These are phyloP conservation scores for Perkinsus olseni DNA, from an alignment of 169 alveolate species.

Conservation along the genomic window DNA sequence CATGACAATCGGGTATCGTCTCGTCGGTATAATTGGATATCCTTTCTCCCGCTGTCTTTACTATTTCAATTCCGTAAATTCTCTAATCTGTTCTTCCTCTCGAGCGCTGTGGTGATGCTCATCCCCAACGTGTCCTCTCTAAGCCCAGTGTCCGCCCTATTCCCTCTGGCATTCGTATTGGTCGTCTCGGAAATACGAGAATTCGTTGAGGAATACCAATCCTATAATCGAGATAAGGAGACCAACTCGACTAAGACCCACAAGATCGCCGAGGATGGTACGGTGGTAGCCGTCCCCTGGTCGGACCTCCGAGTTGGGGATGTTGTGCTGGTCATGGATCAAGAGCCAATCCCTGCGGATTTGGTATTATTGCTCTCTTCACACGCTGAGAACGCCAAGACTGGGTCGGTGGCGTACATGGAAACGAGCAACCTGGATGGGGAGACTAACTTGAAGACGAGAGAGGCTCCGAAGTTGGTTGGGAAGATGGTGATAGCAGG, in stretches of 20 bases:
- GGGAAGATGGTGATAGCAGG: not conserved
- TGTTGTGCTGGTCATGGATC: slow-evolving; percentile 62
- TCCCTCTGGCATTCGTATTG: slow-evolving; percentile 76
- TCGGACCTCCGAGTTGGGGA: slow-evolving; percentile 77
- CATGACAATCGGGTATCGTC: not conserved
- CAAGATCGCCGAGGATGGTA: slow-evolving; percentile 48
- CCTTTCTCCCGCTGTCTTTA: not conserved
- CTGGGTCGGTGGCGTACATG: slow-evolving; percentile 69
- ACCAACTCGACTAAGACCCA: slow-evolving; percentile 64
- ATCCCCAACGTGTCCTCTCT: not conserved
- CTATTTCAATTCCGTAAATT: not conserved
- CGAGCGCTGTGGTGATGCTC: not conserved
- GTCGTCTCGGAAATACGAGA: slow-evolving; percentile 77
- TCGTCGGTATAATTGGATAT: not conserved
- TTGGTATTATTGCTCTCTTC: slow-evolving; percentile 63
- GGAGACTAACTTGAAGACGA: slow-evolving; percentile 74
- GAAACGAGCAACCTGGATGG: slow-evolving; percentile 77
- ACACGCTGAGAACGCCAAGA: slow-evolving; percentile 34
- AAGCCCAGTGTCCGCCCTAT: slow-evolving; percentile 18
- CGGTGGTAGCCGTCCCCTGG: slow-evolving; percentile 50
- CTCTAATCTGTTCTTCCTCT: not conserved
- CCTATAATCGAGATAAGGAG: slow-evolving; percentile 66
- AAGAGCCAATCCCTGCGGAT: slow-evolving; percentile 83
- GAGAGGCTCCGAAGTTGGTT: slow-evolving; percentile 23
- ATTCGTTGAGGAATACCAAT: slow-evolving; percentile 71